Conservation (phyloP, 305 asterid genomes). For the Solanum hybrid region DNA sequence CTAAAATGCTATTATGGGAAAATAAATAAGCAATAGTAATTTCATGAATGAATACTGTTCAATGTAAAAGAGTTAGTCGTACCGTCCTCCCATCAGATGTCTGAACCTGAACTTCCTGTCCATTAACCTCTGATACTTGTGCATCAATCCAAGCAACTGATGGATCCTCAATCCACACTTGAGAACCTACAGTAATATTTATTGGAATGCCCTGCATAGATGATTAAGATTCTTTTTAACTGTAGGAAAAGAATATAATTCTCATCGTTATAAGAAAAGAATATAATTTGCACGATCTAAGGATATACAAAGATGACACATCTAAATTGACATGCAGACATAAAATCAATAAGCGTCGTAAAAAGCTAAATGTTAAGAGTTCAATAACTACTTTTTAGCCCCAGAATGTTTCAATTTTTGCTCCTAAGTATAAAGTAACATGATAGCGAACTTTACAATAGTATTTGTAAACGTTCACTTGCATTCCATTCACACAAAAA, state of each 20-base stretch:
- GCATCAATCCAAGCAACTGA: conserved; percentile 69
- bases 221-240: background rate
- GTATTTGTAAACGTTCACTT: background rate
- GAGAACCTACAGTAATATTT: conserved; percentile 69
- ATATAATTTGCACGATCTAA: background rate
- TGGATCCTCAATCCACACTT: conserved; percentile 82
- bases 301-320: background rate
- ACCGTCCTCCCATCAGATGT: conserved; percentile 66
- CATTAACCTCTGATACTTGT: conserved; percentile 50
- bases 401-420: background rate
- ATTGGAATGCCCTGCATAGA: conserved; percentile 58
- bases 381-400: background rate
- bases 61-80: conserved; percentile 11
- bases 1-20: background rate
- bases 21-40: background rate
- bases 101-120: conserved; percentile 49
- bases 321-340: background rate
- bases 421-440: background rate
- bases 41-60: background rate
- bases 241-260: background rate
- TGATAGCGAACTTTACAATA: background rate
- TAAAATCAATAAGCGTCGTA: background rate
- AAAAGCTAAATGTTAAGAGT: background rate
- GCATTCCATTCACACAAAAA: background rate
- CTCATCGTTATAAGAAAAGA: background rate